phyloP scores from a whole-genome alignment of 2,329 filamentous ascomycete genomes.

The Periconia digitata region DNA sequence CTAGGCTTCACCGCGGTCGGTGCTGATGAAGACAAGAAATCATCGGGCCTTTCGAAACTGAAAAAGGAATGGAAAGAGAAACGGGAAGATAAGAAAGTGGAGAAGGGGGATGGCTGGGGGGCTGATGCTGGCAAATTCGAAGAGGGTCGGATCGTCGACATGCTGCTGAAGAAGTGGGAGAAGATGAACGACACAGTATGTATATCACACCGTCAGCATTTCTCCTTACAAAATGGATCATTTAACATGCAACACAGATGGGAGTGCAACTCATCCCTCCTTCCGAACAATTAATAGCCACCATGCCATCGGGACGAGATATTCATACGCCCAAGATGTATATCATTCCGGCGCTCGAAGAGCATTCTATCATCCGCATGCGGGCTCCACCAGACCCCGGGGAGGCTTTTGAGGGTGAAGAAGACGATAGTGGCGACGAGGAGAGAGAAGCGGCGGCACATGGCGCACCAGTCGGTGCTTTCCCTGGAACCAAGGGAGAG shows the following conservation, averaged over 20 bases:
- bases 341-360: conserved; percentile 64
- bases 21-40: conserved; percentile 44
- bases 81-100: conserved; percentile 76
- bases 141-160: conserved; percentile 81
- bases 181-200: conserved; percentile 90
- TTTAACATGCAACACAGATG: conserved; percentile 55
- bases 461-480: conserved; percentile 34
- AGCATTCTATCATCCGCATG: conserved; percentile 62
- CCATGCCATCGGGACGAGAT: conserved; percentile 85
- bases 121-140: conserved; percentile 82
- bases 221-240: not conserved
- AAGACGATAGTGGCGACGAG: conserved; percentile 42
- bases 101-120: conserved; percentile 73
- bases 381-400: conserved; percentile 57
- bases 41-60: conserved; percentile 63
- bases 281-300: conserved; percentile 69
- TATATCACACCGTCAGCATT: conserved; percentile 6
- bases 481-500: conserved; percentile 37
- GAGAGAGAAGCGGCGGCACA: conserved; percentile 23
- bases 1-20: conserved; percentile 61
- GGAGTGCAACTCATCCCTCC: conserved; percentile 78
- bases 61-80: conserved; percentile 76
- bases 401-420: conserved; percentile 41
- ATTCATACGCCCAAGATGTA: conserved; percentile 75
- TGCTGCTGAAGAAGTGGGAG: conserved; percentile 85